Evolutionary conservation across 192 early-diverging fungal species (phyloP).

Genomic region (Phlyctochytrium planicorne): DNA sequence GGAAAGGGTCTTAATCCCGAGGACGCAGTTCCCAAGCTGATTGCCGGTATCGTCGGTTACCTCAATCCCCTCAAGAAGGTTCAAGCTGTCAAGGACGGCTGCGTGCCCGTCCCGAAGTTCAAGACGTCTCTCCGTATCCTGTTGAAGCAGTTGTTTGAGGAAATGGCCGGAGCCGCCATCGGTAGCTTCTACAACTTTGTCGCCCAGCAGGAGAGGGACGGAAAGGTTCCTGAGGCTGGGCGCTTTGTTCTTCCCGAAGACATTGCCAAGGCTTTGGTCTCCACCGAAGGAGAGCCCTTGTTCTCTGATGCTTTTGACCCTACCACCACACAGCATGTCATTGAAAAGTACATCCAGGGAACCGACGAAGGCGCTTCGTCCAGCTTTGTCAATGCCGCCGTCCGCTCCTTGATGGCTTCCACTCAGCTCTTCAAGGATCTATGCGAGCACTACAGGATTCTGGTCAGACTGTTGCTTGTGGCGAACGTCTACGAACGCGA

Average conservation of each 20-base stretch:
- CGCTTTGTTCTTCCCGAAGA: not conserved
- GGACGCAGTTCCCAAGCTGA: slow-evolving; percentile 24
- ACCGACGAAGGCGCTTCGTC: too few relatives aligned
- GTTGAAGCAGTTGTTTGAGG: not conserved
- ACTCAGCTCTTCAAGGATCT: too few relatives aligned
- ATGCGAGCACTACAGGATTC: too few relatives aligned
- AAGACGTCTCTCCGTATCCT: not conserved
- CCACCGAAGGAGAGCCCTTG: not conserved
- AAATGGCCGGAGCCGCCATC: slow-evolving; percentile 2
- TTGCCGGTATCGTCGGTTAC: slow-evolving; percentile 17
- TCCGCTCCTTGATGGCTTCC: not conserved
- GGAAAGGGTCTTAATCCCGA: slow-evolving; percentile 23
- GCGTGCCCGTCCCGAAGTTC: not conserved
- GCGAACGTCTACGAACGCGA: not conserved
- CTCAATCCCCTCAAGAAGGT: too few relatives aligned
- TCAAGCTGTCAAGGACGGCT: too few relatives aligned
- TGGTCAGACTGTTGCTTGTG: not conserved
- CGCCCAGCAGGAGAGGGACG: not conserved
- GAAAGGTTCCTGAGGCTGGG: not conserved
- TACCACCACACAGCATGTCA: not conserved
- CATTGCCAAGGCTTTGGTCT: not conserved
- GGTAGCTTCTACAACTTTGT: not conserved
- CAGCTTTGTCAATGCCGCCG: not conserved
- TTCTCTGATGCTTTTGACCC: not conserved
- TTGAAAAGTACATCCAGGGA: too few relatives aligned